Percentiles rank a stretch among this genome's conserved stretches.
Conservation (phyloP, 106 monocot genomes). For the Dioscorea zingiberensis region DNA sequence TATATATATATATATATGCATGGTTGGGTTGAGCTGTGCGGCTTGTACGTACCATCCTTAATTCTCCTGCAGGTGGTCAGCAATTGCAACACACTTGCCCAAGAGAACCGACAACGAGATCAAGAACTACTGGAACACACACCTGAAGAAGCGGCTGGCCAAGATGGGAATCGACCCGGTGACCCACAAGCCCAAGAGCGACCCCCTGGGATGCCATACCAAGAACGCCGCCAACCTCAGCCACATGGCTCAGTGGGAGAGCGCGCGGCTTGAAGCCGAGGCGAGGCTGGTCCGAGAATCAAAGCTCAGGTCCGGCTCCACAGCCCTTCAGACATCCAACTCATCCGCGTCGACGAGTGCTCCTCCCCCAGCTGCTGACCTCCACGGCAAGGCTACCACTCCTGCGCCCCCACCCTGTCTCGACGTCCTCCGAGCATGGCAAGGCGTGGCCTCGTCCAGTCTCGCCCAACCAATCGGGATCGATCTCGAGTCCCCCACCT, state of each 20-base stretch:
- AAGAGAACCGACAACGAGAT: constrained; percentile 86
- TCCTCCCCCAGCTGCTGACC: constrained; percentile 5
- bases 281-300: constrained; percentile 55
- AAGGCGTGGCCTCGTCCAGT: constrained; percentile 2
- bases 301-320: constrained; percentile 29
- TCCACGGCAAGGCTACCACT: background rate
- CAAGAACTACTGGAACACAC: constrained; percentile 92
- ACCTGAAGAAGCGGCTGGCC: constrained; percentile 65
- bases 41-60: too few species aligned
- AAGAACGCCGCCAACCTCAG: constrained; percentile 56
- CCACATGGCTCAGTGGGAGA: constrained; percentile 96
- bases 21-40: too few species aligned
- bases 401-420: constrained; percentile 7
- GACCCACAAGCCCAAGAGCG: constrained; percentile 62
- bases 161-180: constrained; percentile 85
- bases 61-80: constrained; percentile 93
- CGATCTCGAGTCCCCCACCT: constrained; percentile 61
- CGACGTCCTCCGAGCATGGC: constrained; percentile 30
- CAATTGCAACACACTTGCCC: constrained; percentile 72
- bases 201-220: constrained; percentile 17
- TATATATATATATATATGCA: too few species aligned
- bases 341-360: background rate
- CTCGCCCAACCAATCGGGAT: background rate
- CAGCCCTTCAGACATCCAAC: background rate
- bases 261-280: constrained; percentile 76